Evolutionary conservation across 495 filamentous ascomycete species (phyloP).

Genomic region (Cercophora scortea): DNA sequence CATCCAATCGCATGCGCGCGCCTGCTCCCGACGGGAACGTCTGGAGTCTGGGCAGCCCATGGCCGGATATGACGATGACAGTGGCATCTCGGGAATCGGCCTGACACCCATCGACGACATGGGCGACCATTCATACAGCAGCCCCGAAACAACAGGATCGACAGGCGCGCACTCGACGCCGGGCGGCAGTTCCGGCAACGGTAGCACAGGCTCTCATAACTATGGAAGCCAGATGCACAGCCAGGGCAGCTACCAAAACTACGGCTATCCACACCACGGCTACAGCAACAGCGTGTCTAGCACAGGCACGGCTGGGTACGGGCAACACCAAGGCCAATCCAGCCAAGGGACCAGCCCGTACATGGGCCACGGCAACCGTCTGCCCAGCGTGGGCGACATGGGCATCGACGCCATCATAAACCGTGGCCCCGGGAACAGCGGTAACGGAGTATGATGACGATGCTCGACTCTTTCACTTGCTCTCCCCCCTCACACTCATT

Average conservation of each 20-base stretch:
- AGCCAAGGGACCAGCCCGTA: conserved; percentile 39
- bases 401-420: conserved; percentile 50
- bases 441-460: conserved; percentile 8
- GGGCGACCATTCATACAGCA: conserved; percentile 37
- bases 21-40: conserved; percentile 43
- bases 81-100: conserved; percentile 39
- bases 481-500: not conserved
- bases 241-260: conserved; percentile 9
- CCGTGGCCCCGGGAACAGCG: conserved; percentile 21
- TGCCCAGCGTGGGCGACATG: conserved; percentile 47
- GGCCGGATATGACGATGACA: conserved; percentile 42
- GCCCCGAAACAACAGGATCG: conserved; percentile 29
- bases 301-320: conserved; percentile 20
- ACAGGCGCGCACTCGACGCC: conserved; percentile 26
- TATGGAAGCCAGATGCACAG: conserved; percentile 18
- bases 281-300: conserved; percentile 36
- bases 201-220: conserved; percentile 21
- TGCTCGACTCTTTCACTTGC: not conserved
- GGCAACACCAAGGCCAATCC: conserved; percentile 2
- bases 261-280: conserved; percentile 13
- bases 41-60: conserved; percentile 33
- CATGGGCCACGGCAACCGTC: conserved; percentile 34
- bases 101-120: conserved; percentile 44
- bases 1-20: conserved; percentile 44
- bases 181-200: conserved; percentile 18